These are phyloP conservation scores for Eruca vesicaria DNA, from an alignment of 441 rosid species.

Conservation along the genomic window DNA sequence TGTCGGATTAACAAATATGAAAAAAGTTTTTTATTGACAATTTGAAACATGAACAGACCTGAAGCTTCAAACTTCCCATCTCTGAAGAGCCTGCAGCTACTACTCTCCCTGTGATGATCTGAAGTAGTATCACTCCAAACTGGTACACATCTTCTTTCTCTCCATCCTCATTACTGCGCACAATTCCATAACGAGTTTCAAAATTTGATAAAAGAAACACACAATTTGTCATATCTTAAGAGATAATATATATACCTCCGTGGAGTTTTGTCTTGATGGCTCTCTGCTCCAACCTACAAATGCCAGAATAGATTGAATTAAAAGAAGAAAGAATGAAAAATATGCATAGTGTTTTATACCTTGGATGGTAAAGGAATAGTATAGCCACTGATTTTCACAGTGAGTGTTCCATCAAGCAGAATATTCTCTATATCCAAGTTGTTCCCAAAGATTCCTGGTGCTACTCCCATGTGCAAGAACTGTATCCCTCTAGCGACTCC, in stretches of 20 bases:
- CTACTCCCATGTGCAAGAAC: constrained; percentile 3
- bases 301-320: constrained; percentile 1
- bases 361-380: constrained; percentile 69
- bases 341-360: constrained; percentile 33
- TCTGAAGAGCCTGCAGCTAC: constrained; percentile 44
- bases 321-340: background rate
- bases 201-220: background rate
- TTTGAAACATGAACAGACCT: constrained; percentile 37
- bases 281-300: constrained; percentile 59
- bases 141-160: constrained; percentile 93
- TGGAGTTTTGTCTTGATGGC: constrained; percentile 32
- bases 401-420: constrained; percentile 73
- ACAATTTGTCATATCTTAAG: background rate
- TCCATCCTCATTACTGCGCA: constrained; percentile 42
- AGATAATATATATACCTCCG: constrained; percentile 33
- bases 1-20: background rate
- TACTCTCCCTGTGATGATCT: constrained; percentile 66
- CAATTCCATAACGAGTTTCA: constrained; percentile 4
- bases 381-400: constrained; percentile 66
- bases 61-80: constrained; percentile 53
- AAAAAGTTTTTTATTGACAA: background rate
- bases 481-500: constrained; percentile 1
- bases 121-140: constrained; percentile 73
- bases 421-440: constrained; percentile 70
- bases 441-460: constrained; percentile 31